These are phyloP conservation scores for Silene vulgaris DNA, from an alignment of 179 eudicot species.

Conservation along the genomic window DNA sequence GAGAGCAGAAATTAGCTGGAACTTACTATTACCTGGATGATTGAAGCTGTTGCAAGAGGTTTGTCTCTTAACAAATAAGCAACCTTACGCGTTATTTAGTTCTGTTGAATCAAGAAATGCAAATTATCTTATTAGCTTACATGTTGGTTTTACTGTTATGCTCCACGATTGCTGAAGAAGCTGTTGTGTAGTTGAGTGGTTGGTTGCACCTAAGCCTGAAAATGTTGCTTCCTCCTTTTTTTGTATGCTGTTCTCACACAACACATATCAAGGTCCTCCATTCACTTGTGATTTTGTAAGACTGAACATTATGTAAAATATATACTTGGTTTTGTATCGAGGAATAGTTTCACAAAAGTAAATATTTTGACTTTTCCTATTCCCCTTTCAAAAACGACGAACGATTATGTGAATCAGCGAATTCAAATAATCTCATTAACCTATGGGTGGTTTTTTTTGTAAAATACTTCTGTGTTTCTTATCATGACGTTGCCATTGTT, in stretches of 20 bases:
- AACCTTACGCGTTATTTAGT: not conserved
- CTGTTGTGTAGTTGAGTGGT: not conserved
- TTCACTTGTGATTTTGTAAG: not conserved
- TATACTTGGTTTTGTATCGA: not conserved
- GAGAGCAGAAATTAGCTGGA: constrained; percentile 93
- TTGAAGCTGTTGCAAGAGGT: constrained; percentile 35
- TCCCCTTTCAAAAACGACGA: not conserved
- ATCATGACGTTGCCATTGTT: not conserved
- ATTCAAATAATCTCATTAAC: too few species aligned
- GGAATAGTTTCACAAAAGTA: too few species aligned
- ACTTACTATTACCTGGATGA: constrained; percentile 90
- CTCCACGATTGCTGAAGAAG: not conserved
- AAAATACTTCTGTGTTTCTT: too few species aligned
- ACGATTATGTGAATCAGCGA: not conserved
- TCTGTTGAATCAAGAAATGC: not conserved
- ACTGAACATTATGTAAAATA: not conserved
- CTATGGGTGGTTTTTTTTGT: not conserved
- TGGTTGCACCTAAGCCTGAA: not conserved
- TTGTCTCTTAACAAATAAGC: constrained; percentile 9
- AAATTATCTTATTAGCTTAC: not conserved
- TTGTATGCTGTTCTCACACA: not conserved
- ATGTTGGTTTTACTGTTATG: not conserved
- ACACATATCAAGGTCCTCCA: not conserved
- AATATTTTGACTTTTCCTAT: too few species aligned
- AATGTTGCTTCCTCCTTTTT: not conserved